A percentile compares a stretch with the other conserved stretches of the same genome.
Evolutionary conservation across 352 stramenopile genomes (phyloP).

Genomic region (Blastocystis sp.): DNA sequence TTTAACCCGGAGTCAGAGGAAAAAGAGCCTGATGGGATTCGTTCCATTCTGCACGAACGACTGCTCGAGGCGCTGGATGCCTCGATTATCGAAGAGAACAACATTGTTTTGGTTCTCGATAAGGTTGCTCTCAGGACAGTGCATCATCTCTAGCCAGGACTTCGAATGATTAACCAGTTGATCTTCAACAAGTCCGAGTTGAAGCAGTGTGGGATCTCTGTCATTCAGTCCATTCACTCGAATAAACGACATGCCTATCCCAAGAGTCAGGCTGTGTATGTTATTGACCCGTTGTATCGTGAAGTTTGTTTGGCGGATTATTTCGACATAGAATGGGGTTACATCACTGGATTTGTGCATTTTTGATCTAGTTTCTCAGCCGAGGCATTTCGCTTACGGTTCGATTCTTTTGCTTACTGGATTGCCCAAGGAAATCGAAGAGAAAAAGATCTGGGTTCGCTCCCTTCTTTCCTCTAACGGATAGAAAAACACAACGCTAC

Average conservation of each 20-base stretch:
- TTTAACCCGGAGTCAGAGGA: conserved; percentile 27
- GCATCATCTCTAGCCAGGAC: background rate
- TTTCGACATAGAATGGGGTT: conserved; percentile 22
- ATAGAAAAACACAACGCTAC: conserved; percentile 18
- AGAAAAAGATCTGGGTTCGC: background rate
- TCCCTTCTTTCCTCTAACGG: background rate
- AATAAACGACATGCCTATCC: conserved; percentile 44
- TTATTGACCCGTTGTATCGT: conserved; percentile 47
- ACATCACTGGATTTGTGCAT: conserved; percentile 44
- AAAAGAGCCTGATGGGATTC: background rate
- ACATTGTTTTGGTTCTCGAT: conserved; percentile 25
- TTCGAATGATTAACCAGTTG: conserved; percentile 53
- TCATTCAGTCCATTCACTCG: conserved; percentile 55
- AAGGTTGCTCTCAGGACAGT: background rate
- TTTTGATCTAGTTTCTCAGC: conserved; percentile 34
- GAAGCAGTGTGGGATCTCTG: conserved; percentile 34
- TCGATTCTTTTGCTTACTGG: conserved; percentile 29
- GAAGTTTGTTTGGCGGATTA: background rate
- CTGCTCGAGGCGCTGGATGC: conserved; percentile 47
- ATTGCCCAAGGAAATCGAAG: background rate
- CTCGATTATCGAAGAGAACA: background rate
- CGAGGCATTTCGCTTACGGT: background rate
- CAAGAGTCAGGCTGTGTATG: conserved; percentile 33
- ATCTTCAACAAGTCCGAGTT: conserved; percentile 43
- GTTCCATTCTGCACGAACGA: conserved; percentile 29